Evolutionary conservation across 2,329 filamentous ascomycete genomes (phyloP).

Genomic region (Aspergillus hiratsukae): DNA sequence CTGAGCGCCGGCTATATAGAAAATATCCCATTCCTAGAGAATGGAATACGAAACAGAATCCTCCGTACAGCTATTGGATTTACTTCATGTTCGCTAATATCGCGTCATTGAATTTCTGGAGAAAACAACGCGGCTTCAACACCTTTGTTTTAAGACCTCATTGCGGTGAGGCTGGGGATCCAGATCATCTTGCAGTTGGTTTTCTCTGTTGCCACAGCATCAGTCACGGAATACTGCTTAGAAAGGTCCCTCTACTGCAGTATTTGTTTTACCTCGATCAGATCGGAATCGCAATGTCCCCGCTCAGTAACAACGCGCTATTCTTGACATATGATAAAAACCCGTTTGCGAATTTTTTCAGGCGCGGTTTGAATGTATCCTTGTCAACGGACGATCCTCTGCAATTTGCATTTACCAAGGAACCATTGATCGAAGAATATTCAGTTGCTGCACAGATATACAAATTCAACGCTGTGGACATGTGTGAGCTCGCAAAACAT

Average conservation of each 20-base stretch:
- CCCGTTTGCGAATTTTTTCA: slow-evolving; percentile 93
- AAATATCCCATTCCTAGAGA: slow-evolving; percentile 89
- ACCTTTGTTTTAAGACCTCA: slow-evolving; percentile 91
- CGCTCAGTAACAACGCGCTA: slow-evolving; percentile 92
- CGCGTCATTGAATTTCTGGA: slow-evolving; percentile 84
- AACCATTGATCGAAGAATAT: slow-evolving; percentile 96
- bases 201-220: slow-evolving; percentile 94
- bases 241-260: slow-evolving; percentile 90
- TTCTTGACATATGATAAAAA: slow-evolving; percentile 97
- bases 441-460: slow-evolving; percentile 98
- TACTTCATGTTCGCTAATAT: slow-evolving; percentile 97
- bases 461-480: slow-evolving; percentile 92
- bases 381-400: slow-evolving; percentile 94
- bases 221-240: slow-evolving; percentile 84
- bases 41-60: slow-evolving; percentile 92
- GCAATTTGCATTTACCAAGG: slow-evolving; percentile 97
- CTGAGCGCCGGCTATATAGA: slow-evolving; percentile 86
- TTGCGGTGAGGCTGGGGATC: slow-evolving; percentile 94
- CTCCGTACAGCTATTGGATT: slow-evolving; percentile 98
- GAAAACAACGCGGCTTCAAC: slow-evolving; percentile 88
- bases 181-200: slow-evolving; percentile 89
- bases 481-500: slow-evolving; percentile 97
- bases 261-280: slow-evolving; percentile 98
- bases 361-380: slow-evolving; percentile 89
- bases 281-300: slow-evolving; percentile 99